Conservation (phyloP, 2,329 filamentous ascomycete species). For the Thelonectria rubi region DNA sequence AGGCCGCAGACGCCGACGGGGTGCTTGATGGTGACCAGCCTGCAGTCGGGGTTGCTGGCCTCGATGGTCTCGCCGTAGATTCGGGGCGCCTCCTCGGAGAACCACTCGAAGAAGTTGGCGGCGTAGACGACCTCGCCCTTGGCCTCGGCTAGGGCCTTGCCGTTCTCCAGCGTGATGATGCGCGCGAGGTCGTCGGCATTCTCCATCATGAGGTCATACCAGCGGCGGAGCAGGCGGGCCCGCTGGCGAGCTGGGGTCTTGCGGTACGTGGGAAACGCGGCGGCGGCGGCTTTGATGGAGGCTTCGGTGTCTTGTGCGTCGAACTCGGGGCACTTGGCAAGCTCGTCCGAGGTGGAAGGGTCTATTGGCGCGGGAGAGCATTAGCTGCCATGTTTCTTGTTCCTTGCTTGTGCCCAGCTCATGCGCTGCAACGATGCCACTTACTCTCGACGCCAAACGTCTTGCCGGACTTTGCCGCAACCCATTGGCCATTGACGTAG, state of each 20-base stretch:
- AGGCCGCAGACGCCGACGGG: constrained; percentile 49
- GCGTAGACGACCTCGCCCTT: constrained; percentile 67
- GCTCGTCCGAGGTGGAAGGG: constrained; percentile 73
- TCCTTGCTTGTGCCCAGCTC: background rate
- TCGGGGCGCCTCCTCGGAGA: constrained; percentile 70
- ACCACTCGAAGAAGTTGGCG: constrained; percentile 71
- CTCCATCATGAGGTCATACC: constrained; percentile 73
- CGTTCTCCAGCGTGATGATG: constrained; percentile 76
- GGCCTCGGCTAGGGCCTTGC: constrained; percentile 72
- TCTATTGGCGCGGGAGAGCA: constrained; percentile 55
- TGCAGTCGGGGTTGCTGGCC: constrained; percentile 66
- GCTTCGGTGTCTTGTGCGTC: constrained; percentile 71
- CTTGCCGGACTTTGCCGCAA: constrained; percentile 74
- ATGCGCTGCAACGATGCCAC: constrained; percentile 19
- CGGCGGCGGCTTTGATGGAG: constrained; percentile 74
- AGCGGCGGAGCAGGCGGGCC: constrained; percentile 67
- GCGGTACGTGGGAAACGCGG: constrained; percentile 65
- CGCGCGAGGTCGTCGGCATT: constrained; percentile 72
- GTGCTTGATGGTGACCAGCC: constrained; percentile 50
- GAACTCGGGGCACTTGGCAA: constrained; percentile 79
- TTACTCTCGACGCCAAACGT: constrained; percentile 76
- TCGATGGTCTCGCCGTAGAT: constrained; percentile 58
- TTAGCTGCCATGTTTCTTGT: constrained; percentile 20
- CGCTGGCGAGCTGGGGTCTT: constrained; percentile 68
- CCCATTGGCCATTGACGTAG: constrained; percentile 82